phyloP scores from a whole-genome alignment of 805 yeast genomes.

The Groenewaldozyma tartarivorans region DNA sequence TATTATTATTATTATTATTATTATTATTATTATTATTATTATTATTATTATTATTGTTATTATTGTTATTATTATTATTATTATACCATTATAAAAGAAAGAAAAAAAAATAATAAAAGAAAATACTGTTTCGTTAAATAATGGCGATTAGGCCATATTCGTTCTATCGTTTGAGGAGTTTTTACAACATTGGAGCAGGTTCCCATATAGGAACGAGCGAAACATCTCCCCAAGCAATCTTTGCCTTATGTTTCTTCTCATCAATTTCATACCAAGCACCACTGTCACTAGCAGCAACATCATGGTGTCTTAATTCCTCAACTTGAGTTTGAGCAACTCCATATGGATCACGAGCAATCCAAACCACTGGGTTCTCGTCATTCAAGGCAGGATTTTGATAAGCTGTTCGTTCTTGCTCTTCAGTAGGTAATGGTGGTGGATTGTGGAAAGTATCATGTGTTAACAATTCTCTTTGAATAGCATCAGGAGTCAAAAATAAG shows the following conservation, averaged over 20 bases:
- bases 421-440: slow-evolving; percentile 22
- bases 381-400: slow-evolving; percentile 69
- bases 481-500: slow-evolving; percentile 35
- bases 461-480: slow-evolving; percentile 20
- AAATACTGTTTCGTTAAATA: too few relatives aligned
- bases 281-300: slow-evolving; percentile 57
- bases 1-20: too few relatives aligned
- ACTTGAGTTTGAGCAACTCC: slow-evolving; percentile 65
- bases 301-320: slow-evolving; percentile 38
- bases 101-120: too few relatives aligned
- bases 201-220: slow-evolving; percentile 17
- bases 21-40: too few relatives aligned
- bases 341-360: slow-evolving; percentile 88
- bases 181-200: slow-evolving; percentile 9
- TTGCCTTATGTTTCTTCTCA: slow-evolving; percentile 33
- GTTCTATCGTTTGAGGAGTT: too few relatives aligned
- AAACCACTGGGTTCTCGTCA: slow-evolving; percentile 61
- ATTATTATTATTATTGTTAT: too few relatives aligned
- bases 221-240: slow-evolving; percentile 30
- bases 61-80: too few relatives aligned
- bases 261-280: slow-evolving; percentile 46
- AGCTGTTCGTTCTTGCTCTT: slow-evolving; percentile 47
- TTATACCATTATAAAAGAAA: too few relatives aligned
- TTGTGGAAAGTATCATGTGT: slow-evolving; percentile 23
- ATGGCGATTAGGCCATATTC: too few relatives aligned